Evolutionary conservation across 805 yeast species (phyloP), one percentile per base, ranked within the genome.

Genomic region (Ogataea chonburiensis): DNA sequence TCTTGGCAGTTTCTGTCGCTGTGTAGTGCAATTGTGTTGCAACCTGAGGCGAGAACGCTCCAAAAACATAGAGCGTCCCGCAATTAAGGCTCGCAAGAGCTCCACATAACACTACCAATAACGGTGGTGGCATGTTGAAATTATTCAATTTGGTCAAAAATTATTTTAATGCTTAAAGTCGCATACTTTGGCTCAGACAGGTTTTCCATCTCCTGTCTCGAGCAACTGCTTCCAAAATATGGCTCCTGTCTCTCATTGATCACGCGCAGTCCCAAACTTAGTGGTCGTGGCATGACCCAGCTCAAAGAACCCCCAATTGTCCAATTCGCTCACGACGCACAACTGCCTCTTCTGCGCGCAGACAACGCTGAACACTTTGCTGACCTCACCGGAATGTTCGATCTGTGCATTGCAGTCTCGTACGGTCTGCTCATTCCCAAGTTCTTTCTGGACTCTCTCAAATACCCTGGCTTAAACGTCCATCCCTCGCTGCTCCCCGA

Each of bases 401-500:
- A 83, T 44, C 55, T 88, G 46, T 81, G 88, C 1, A 68, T 93
- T n/a, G 97, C 98, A 0, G 97, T 88, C 1, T 87, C 97, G 0
- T 93, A 79, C 57, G 98, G 98, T 0, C 69, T 70, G 33, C 64
- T 91, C 28, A 87, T 93, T 4, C 97, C 98, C 0, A 63, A 61
- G 0, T 40, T 56, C 2, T 76, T 87, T 45, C 58, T 93, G 2
- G 32, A 52, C 0, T 32, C 56, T 0, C 61, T 79, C 14, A 56
- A 58, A 9, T 76, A 58, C 52, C 87, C 89, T 4, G 94, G 97
- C 0, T 55, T 93, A 17, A 93, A 93, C 54, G 87, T 93, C 1
- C 98, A 93, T 56, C 98, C 98, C 0, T 87, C 96, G 0, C 56
- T 88, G 5, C 68, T 93, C 7, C 98, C 98, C 0, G 64, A 63